Evolutionary conservation across 495 filamentous ascomycete genomes (phyloP), one percentile per base, ranked within the genome.

Genomic region (Aspergillus asperescens): DNA sequence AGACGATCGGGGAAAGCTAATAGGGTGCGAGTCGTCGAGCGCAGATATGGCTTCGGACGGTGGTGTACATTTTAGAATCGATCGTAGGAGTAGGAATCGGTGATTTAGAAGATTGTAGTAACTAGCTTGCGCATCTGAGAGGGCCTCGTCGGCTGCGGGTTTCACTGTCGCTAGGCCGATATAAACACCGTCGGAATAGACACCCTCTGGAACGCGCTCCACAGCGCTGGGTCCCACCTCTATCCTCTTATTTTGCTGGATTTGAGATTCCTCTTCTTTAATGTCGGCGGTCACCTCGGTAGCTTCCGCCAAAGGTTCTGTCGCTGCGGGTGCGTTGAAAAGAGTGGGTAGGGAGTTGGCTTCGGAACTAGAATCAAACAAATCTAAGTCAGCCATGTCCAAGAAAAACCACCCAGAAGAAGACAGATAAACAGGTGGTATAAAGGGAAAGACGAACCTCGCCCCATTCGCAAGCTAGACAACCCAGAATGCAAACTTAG

Each of bases 281-380:
- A 16, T 25, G 13, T 41, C 37, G 10, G 29, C 35, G 0, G 28
- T 43, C 41, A 39, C 47, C 6, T 19, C 8, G 31, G 41, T 28
- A 10, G 22, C 16, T 43, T 52, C 43, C 5, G 25, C 31, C 3
- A 34, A 15, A 28, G 57, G 8, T 32, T 59, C 46, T 43, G 50
- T 31, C 22, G 52, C 12, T 61, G 72, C 75, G 29, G 78, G 73
- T 0, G 81, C 83, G 13, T 76, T 73, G 16, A 88, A 77, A 2
- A 90, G 71, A 31, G 80, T 71, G 0, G 87, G 87, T n/a, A 91
- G 77, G 7, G 72, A 65, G 49, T 75, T 83, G 18, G 88, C 88
- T 76, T 90, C 83, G 37, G 81, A 80, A 71, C 87, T 91, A 69
- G 59, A 60, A 7, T 57, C 52, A 55, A 50, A 45, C 41, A 34